A percentile compares a stretch with the other conserved stretches of the same genome.
These are phyloP conservation scores for Saccharomyces paradoxus DNA, from an alignment of 805 yeast species.

Conservation along the genomic window DNA sequence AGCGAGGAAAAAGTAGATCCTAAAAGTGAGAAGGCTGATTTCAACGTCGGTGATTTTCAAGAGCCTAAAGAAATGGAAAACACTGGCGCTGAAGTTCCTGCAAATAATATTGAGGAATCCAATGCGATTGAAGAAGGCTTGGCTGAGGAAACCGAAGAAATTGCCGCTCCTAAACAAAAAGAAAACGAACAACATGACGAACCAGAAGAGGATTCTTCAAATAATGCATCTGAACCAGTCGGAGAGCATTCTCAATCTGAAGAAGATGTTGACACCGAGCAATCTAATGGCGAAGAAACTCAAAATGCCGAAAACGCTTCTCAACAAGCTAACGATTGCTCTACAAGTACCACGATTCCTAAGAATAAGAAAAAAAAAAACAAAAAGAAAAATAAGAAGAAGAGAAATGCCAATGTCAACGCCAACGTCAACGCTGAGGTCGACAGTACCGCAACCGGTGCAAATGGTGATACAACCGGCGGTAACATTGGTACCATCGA, in stretches of 20 bases:
- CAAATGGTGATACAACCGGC: neutral
- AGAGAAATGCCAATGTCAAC: slow-evolving; percentile 7
- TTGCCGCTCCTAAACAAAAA: slow-evolving; percentile 2
- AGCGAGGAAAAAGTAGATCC: neutral
- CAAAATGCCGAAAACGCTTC: neutral
- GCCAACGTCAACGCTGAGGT: neutral
- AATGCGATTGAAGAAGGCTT: slow-evolving; percentile 4
- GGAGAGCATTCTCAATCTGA: slow-evolving; percentile 18
- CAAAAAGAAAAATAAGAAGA: slow-evolving; percentile 26
- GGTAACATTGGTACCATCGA: neutral
- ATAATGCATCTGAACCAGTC: neutral
- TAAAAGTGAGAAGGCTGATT: neutral
- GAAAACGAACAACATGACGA: neutral
- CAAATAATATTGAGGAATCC: slow-evolving; percentile 2
- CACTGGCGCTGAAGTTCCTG: slow-evolving; percentile 3
- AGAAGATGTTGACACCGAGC: slow-evolving; percentile 30
- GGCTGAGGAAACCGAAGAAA: neutral
- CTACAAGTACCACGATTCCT: neutral
- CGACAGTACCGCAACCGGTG: neutral
- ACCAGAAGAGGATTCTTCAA: neutral
- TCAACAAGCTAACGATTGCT: neutral
- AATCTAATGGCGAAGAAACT: slow-evolving; percentile 41
- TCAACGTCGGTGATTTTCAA: slow-evolving; percentile 1
- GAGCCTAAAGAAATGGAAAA: slow-evolving; percentile 6
- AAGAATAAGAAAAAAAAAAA: slow-evolving; percentile 23